A percentile compares a stretch with the other conserved stretches of the same genome.
phyloP scores from a whole-genome alignment of 257 asterid genomes.

The Leptodermis oblonga region DNA sequence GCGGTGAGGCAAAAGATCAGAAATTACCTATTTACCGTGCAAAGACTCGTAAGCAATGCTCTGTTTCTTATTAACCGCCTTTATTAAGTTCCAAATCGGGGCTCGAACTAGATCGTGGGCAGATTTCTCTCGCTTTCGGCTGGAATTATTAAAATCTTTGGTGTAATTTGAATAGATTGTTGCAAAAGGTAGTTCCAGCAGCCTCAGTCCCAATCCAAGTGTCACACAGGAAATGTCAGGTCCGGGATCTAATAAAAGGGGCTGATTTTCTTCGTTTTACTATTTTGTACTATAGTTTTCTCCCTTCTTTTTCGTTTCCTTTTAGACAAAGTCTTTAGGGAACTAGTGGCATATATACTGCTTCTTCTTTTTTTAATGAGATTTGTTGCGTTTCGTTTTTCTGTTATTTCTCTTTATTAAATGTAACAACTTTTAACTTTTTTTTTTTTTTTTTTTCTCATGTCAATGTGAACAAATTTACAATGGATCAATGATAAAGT shows the following conservation, averaged over 20 bases:
- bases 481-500: too few species aligned
- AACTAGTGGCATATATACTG: neutral
- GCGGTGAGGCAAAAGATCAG: slow-evolving; percentile 34
- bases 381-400: too few species aligned
- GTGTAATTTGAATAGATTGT: neutral
- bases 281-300: neutral
- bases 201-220: neutral
- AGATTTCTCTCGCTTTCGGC: neutral
- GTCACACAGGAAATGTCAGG: neutral
- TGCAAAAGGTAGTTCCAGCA: too few species aligned
- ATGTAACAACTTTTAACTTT: neutral
- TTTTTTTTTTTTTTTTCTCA: too few species aligned
- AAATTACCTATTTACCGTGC: slow-evolving; percentile 23
- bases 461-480: too few species aligned
- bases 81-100: slow-evolving; percentile 12
- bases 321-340: neutral
- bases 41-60: slow-evolving; percentile 48
- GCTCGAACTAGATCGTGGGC: too few species aligned
- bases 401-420: too few species aligned
- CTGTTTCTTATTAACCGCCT: slow-evolving; percentile 62
- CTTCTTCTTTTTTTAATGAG: too few species aligned
- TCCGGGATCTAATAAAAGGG: neutral
- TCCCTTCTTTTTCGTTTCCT: neutral
- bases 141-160: neutral
- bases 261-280: neutral